Base-by-base conservation (phyloP, 169 alveolate genomes). In the Cryptosporidium sp. region DNA sequence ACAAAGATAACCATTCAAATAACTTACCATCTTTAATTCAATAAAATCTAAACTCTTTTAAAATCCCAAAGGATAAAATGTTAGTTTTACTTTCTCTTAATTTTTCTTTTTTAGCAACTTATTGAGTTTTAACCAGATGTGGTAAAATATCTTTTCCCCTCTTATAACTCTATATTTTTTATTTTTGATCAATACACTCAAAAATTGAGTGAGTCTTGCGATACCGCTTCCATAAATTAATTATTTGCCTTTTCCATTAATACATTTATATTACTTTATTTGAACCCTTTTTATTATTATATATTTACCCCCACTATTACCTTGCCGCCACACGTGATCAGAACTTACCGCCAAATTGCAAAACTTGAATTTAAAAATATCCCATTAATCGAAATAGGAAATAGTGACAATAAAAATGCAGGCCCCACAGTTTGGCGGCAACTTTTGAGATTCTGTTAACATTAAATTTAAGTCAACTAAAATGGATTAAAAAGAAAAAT, bases 381-480 rank as follows among this genome's bases (percentile, higher is more conserved):
- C 14, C 29, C 35, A 23, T 55, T 55, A 55, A 23, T 55, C 29
- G 31, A 55, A 55, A 16, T 55, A 55, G 35, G 67, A 65, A 65
- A 65, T 41, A 41, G 9, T 65, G 71, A 71, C 61, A 7, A 50
- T 50, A 51, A 71, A 71, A 71, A 71, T 71, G 85, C 85, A 71
- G 43, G 48, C 61, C 85, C 85, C 85, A 50, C 61, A 50, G 33
- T 31, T 35, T 51, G 51, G 85, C 85, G 85, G 85, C 43, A 71
- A 3, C 41, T 51, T 35, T 71, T 31, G 50, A 31, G 55, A 69
- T 69, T 69, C 18, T 33, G 35, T 69, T 69, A 69, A 69, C 0
- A 18, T 7, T 10, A 10, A 21, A 21, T 37, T n/a, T 55, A 26
- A 55, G 23, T 55, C 1, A 55, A n/a, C 29, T 55, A 55, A 55